phyloP scores from a whole-genome alignment of 306 rosid genomes.

The Cucurbita maxima region DNA sequence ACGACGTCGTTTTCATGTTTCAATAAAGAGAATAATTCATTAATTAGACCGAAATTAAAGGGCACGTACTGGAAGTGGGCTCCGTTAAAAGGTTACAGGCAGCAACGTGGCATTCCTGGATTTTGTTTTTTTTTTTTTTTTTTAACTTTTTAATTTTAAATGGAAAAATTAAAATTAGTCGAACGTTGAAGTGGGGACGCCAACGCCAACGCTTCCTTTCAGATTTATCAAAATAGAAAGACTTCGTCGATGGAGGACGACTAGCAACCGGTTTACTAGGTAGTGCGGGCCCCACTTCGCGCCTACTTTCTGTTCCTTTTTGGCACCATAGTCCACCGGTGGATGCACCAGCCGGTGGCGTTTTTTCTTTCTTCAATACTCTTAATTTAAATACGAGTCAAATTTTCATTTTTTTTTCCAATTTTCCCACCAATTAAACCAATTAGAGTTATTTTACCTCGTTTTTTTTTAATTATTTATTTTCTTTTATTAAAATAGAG shows the following conservation, averaged over 20 bases:
- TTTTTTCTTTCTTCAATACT: not conserved
- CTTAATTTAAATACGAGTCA: not conserved
- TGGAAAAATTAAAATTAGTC: not conserved
- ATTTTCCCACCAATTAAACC: too few relatives aligned
- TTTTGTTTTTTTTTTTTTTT: not conserved
- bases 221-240: not conserved
- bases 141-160: not conserved
- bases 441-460: too few relatives aligned
- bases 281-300: not conserved
- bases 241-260: not conserved
- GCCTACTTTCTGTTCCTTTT: not conserved
- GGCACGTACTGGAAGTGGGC: not conserved
- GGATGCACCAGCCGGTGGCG: not conserved
- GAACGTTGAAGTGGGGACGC: slow-evolving; percentile 8
- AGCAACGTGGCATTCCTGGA: not conserved
- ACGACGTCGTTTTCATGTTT: not conserved
- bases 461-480: too few relatives aligned
- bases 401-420: not conserved
- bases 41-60: not conserved
- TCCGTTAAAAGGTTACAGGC: slow-evolving; percentile 1
- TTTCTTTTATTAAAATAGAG: too few relatives aligned
- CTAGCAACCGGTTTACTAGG: slow-evolving; percentile 1
- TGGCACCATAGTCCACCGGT: not conserved
- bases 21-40: not conserved
- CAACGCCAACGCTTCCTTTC: not conserved